phyloP scores from a whole-genome alignment of 352 stramenopile genomes.

The Phytophthora constricta region DNA sequence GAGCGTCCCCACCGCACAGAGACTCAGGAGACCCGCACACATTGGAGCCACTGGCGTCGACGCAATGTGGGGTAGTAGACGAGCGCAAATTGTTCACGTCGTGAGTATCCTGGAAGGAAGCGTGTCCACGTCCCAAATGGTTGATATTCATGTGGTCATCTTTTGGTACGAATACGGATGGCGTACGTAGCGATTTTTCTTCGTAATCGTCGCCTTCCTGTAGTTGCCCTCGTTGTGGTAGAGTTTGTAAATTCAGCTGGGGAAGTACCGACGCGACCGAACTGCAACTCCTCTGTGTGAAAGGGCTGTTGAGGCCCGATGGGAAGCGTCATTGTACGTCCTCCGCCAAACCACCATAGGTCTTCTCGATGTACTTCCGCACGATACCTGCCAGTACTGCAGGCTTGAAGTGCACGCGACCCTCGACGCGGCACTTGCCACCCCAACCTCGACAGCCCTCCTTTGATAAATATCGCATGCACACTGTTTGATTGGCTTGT shows the following conservation, averaged over 20 bases:
- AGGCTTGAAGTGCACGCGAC: not conserved
- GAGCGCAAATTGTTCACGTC: not conserved
- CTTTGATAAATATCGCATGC: not conserved
- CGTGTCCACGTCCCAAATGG: not conserved
- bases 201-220: no score
- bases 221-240: no score
- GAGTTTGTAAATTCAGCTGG: no score
- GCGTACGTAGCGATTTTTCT: no score
- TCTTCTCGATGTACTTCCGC: not conserved
- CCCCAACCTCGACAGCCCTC: not conserved
- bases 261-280: no score
- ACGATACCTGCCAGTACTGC: not conserved
- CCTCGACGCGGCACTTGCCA: not conserved
- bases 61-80: not conserved
- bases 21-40: not conserved
- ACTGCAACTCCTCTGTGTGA: no score
- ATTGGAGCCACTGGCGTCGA: not conserved
- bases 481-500: not conserved
- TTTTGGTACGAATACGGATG: no score
- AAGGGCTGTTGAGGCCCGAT: not conserved
- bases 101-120: not conserved
- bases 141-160: no score
- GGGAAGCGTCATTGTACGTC: not conserved
- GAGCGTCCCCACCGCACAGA: not conserved
- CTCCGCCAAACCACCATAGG: not conserved